phyloP scores from a whole-genome alignment of 352 stramenopile genomes.

The Paralagenidium karlingii region DNA sequence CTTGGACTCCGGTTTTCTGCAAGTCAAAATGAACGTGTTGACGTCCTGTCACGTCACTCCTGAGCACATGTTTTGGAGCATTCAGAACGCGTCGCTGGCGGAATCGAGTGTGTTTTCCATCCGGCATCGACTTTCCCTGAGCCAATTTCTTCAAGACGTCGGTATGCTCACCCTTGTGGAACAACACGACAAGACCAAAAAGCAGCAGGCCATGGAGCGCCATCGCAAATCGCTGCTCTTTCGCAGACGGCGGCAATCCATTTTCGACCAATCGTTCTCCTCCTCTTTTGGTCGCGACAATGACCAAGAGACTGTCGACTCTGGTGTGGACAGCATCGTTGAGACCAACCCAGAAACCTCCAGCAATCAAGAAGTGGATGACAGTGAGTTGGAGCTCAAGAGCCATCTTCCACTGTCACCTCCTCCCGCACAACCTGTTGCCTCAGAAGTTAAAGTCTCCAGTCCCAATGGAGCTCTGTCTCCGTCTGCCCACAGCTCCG shows the following conservation, averaged over 20 bases:
- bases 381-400: too few species aligned
- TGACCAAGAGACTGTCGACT: not conserved
- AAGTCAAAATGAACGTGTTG: constrained; percentile 53
- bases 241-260: not conserved
- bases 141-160: constrained; percentile 48
- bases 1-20: constrained; percentile 49
- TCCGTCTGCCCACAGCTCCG: too few species aligned
- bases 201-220: not conserved
- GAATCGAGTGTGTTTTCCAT: constrained; percentile 44
- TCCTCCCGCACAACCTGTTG: too few species aligned
- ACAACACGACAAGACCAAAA: not conserved
- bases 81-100: constrained; percentile 47
- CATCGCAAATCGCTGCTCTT: not conserved
- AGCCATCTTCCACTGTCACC: too few species aligned
- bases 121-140: constrained; percentile 45
- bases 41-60: constrained; percentile 58
- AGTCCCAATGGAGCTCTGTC: too few species aligned
- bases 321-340: not conserved
- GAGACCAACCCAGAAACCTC: too few species aligned
- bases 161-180: constrained; percentile 3
- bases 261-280: not conserved
- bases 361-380: too few species aligned
- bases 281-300: not conserved
- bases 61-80: constrained; percentile 58
- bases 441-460: too few species aligned